Base-by-base conservation (phyloP, 2,329 filamentous ascomycete species). In the Ceratocystis harringtonii region DNA sequence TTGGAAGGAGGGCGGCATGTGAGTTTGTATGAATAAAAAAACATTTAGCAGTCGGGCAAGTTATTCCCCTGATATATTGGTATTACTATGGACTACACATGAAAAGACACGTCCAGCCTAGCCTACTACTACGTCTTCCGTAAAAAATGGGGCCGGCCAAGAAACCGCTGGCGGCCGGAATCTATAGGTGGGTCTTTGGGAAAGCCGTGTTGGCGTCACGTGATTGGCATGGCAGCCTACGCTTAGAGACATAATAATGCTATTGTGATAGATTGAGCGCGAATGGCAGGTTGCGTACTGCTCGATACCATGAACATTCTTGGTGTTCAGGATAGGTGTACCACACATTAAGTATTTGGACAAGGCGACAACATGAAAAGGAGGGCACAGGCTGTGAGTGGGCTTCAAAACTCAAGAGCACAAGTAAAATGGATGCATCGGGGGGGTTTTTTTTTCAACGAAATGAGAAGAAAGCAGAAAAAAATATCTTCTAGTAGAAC, bases 71-170 rank as follows among this genome's bases (percentile, higher is more conserved):
- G 28, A 17, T 12, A 1, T n/a, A 32, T 57, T 19, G 12, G 8
- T 6, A n/a, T 57, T 30, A 15, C 30, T 52, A 25, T 52, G 19
- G 19, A 12, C 22, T 52, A 25, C 28, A 28, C 5, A 4, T 55
- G 58, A 45, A 60, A 61, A 61, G 22, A 55, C 30, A 45, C 36
- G 30, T 61, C 58, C 52, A 30, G 17, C 52, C n/a, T 57, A 30
- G n/a, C 28, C 22, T 57, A 30, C 52, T 17, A 57, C 52, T 17
- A 57, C 6, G 52, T 17, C 52, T 32, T 57, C 52, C 52, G 52
- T n/a, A 30, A 57, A 57, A 57, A 57, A 30, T 57, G 52, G 52
- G 52, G 52, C 52, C 52, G 52, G 8, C 28, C 22, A 28, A 57
- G 22, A 25, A 28, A 17, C 12, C 17, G 32, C 22, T 30, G 52